These are phyloP conservation scores for Dactylonectria macrodidyma DNA, from an alignment of 2,329 filamentous ascomycete genomes.

Conservation along the genomic window DNA sequence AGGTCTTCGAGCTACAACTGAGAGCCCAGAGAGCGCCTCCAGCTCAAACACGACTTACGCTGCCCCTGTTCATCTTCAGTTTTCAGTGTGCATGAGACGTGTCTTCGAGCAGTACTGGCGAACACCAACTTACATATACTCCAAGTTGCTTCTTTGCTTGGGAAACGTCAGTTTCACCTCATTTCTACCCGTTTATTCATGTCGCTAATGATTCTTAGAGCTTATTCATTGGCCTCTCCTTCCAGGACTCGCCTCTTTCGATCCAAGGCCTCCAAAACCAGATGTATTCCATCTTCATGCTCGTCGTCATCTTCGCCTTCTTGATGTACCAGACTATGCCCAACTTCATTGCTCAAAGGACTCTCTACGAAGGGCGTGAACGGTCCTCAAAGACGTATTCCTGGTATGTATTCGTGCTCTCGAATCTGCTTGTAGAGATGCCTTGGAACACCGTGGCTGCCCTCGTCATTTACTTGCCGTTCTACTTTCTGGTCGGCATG, in stretches of 20 bases:
- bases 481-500: constrained; percentile 36
- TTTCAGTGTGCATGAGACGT: constrained; percentile 53
- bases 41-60: constrained; percentile 75
- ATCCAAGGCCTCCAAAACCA: constrained; percentile 79
- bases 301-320: constrained; percentile 73
- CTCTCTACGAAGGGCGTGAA: constrained; percentile 77
- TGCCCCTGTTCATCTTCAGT: constrained; percentile 43
- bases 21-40: neutral
- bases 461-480: constrained; percentile 29
- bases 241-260: constrained; percentile 27
- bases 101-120: constrained; percentile 47
- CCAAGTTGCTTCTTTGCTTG: constrained; percentile 55
- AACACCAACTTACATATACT: constrained; percentile 72
- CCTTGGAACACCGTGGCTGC: constrained; percentile 33
- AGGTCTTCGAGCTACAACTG: constrained; percentile 61
- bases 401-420: constrained; percentile 33
- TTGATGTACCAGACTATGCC: constrained; percentile 76
- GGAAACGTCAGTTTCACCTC: constrained; percentile 9
- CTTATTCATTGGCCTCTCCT: constrained; percentile 30
- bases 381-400: constrained; percentile 75
- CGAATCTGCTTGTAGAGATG: constrained; percentile 34
- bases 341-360: constrained; percentile 75
- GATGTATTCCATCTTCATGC: constrained; percentile 77
- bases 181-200: neutral
- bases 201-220: constrained; percentile 13